These are phyloP conservation scores for Rhynchospora pubera DNA, from an alignment of 176 grass and related monocot genomes.

Conservation along the genomic window DNA sequence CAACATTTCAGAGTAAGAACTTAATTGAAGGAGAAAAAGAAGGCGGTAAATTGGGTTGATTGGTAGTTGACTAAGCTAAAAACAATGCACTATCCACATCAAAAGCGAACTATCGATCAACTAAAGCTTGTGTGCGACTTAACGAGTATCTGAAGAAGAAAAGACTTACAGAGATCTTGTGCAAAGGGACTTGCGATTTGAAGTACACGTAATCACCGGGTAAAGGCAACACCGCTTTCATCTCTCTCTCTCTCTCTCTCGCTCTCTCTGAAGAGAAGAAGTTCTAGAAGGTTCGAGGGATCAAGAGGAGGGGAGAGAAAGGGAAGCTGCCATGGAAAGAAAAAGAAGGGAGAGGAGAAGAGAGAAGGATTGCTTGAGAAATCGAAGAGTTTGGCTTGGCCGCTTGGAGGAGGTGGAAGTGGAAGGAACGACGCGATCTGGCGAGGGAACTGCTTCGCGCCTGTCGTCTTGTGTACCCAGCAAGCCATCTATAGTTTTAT, in stretches of 20 bases:
- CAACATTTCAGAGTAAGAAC: not conserved
- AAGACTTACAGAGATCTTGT: slow-evolving; percentile 83
- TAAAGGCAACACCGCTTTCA: slow-evolving; percentile 20
- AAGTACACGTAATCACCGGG: slow-evolving; percentile 91
- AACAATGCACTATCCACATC: not conserved
- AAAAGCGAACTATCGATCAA: not conserved
- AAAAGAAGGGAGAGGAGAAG: not conserved
- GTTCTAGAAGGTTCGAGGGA: not conserved
- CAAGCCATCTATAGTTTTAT: not conserved
- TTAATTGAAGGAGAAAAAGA: not conserved
- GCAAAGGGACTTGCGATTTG: slow-evolving; percentile 88
- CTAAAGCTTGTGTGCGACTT: not conserved
- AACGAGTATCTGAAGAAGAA: not conserved
- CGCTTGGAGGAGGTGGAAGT: too few species aligned
- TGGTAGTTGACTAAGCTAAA: not conserved
- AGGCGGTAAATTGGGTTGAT: not conserved
- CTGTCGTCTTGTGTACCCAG: slow-evolving; percentile 13
- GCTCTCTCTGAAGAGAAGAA: not conserved
- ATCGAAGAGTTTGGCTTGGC: not conserved
- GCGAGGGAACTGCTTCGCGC: slow-evolving; percentile 5
- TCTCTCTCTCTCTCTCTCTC: slow-evolving; percentile 25
- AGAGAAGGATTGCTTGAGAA: not conserved
- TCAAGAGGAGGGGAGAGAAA: not conserved
- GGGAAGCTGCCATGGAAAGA: not conserved
- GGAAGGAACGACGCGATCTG: slow-evolving; percentile 6